phyloP scores from a whole-genome alignment of 345 rosid species.

The Lepidium aucheri region DNA sequence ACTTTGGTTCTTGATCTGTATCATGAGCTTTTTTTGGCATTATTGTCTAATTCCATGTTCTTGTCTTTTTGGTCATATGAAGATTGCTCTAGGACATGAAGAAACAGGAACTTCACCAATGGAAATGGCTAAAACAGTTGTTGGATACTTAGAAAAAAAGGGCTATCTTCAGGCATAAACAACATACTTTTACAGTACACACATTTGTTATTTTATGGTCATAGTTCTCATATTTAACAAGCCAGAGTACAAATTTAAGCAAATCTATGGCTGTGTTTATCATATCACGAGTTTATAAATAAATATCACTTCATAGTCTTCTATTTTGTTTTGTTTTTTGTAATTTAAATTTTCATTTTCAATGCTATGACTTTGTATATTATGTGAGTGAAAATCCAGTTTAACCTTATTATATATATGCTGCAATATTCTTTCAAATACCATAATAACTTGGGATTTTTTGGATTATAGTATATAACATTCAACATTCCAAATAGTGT shows the following conservation, averaged over 20 bases:
- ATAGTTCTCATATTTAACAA: not conserved
- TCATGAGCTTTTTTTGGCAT: not conserved
- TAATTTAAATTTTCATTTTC: not conserved
- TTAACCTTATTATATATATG: no score
- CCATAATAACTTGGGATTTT: no score
- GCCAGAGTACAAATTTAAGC: slow-evolving; percentile 7
- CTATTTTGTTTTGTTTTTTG: not conserved
- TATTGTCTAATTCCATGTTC: not conserved
- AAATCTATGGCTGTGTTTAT: slow-evolving; percentile 14
- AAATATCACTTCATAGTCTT: not conserved
- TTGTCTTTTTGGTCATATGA: slow-evolving; percentile 9
- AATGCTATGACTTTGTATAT: not conserved
- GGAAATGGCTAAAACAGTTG: slow-evolving; percentile 60
- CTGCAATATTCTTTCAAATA: no score
- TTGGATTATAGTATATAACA: no score
- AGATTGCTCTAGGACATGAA: slow-evolving; percentile 26
- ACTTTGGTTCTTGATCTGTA: not conserved
- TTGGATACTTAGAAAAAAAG: slow-evolving; percentile 56
- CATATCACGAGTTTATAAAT: not conserved
- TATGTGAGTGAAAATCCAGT: no score
- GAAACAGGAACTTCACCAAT: slow-evolving; percentile 43
- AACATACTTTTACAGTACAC: not conserved
- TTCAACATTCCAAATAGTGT: no score
- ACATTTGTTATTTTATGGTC: not conserved
- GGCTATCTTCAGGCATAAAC: slow-evolving; percentile 51